Evolutionary conservation across 2,329 filamentous ascomycete genomes (phyloP), one percentile per base, ranked within the genome.

Genomic region (Tolypocladium nubicola): DNA sequence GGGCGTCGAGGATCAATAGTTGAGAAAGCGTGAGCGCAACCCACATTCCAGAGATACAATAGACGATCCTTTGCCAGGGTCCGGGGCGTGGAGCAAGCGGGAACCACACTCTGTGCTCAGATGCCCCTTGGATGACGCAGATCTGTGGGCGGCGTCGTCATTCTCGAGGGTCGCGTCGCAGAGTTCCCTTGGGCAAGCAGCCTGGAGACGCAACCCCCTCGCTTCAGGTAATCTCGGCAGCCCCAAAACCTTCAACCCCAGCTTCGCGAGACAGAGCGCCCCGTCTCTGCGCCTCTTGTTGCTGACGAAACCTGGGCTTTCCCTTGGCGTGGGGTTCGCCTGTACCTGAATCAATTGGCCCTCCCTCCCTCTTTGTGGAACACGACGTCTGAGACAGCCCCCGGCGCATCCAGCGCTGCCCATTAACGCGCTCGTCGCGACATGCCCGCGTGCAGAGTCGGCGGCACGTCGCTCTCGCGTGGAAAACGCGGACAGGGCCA

Each of bases 371-470:
- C 50, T 41, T 35, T 53, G 37, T 49, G 7, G 23, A 33, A 47
- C 21, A 39, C 8, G 35, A 13, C 35, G 11, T 30, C 33, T 39
- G 14, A 55, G 41, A 55, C 43, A 55, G 23, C 21, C 45, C 45
- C 30, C 54, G 54, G 10, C 14, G 43, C 16, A 49, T 9, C 8
- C 19, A 4, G 16, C 16, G n/a, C n/a, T 38, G 16, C 26, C 23
- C 55, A 45, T 56, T 19, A 45, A 57, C 56, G 35, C 41, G 56
- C 54, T 26, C 54, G 43, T 21, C 54, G 35, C 43, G 30, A 35
- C 21, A n/a, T 2, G 2, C 11, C 13, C 43, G 23, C 23, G 3
- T 33, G 43, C 43, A 26, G 35, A 6, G 16, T 10, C 26, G 7
- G 41, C 43, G 9, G 13, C 54, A 57, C 50, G 41, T 40, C 56